Evolutionary conservation across 2,329 filamentous ascomycete genomes (phyloP), one percentile per base, ranked within the genome.

Genomic region (Alternaria incomplexa): DNA sequence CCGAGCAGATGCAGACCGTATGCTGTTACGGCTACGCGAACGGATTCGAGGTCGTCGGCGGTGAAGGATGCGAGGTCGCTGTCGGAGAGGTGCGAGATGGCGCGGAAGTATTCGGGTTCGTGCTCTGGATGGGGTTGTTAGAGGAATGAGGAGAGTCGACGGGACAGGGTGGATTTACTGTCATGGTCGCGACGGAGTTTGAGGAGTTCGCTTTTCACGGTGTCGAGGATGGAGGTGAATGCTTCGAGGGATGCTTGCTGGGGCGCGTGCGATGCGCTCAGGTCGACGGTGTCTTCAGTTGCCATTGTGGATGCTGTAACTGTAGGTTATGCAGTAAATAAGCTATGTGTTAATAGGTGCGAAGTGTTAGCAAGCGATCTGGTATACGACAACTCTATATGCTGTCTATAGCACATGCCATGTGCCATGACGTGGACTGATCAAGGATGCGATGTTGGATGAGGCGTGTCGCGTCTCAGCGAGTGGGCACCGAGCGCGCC

Each of bases 31-130:
- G 70, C 76, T 4, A 74, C 74, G 43, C 76, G 75, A 12, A 79
- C 75, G 11, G 62, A 56, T 13, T 71, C 68, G 45, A 79, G 69
- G 50, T 77, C 68, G 13, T 57, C 58, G 23, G 69, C 48, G 3
- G 69, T 63, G 64, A 79, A 77, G 11, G 73, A 72, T 20, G 66
- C 58, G 20, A 79, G 71, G 1, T 79, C 75, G 11, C 74, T 70
- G 52, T 83, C 80, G 22, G 81, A 77, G 11, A 85, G 74, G 20
- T 70, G 58, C 48, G 82, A 82, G 55, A 80, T 76, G 6, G 71
- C 67, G 43, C 66, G 64, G 61, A 80, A 81, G 65, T 80, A 80
- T 48, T 77, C 74, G 8, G 76, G 74, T 52, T 80, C 77, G 59
- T 81, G 77, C 60, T 76, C 76, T 78, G 51, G 5, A 20, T n/a